Evolutionary conservation across 169 alveolate species (phyloP).

Genomic region (Plasmodium vivax): DNA sequence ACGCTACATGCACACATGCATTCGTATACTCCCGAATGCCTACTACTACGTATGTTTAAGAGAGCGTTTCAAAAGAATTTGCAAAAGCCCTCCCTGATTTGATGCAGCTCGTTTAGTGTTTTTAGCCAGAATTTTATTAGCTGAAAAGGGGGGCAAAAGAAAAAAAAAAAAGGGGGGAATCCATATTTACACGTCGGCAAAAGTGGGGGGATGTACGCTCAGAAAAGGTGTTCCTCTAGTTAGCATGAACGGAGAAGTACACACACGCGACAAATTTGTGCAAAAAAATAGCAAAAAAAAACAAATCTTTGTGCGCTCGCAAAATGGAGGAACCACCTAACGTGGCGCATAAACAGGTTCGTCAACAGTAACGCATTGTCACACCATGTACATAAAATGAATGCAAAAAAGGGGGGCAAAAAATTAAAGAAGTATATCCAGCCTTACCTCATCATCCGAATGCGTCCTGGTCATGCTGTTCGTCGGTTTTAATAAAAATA

Average conservation of each 20-base stretch:
- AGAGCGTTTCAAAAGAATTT: slow-evolving; percentile 29
- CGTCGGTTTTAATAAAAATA: slow-evolving; percentile 14
- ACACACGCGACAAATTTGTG: neutral
- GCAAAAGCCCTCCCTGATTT: slow-evolving; percentile 43
- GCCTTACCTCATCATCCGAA: slow-evolving; percentile 54
- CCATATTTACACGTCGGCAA: neutral
- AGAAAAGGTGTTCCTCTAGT: neutral
- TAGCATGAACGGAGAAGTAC: neutral
- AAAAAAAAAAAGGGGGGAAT: neutral
- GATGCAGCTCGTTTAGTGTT: slow-evolving; percentile 29
- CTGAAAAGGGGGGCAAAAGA: neutral
- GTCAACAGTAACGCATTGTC: neutral
- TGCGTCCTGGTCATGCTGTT: slow-evolving; percentile 27
- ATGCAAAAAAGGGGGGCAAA: neutral
- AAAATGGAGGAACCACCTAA: neutral
- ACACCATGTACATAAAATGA: neutral
- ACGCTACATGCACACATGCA: neutral
- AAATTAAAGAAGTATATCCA: neutral
- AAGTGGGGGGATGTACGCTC: neutral
- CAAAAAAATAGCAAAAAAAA: neutral
- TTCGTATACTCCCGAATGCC: neutral
- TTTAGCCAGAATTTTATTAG: slow-evolving; percentile 51
- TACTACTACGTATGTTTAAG: neutral
- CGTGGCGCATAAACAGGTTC: neutral
- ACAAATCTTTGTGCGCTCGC: neutral